Evolutionary conservation across 2,329 filamentous ascomycete species (phyloP), one percentile per base, ranked within the genome.

Genomic region (Diaporthe aspalathi): DNA sequence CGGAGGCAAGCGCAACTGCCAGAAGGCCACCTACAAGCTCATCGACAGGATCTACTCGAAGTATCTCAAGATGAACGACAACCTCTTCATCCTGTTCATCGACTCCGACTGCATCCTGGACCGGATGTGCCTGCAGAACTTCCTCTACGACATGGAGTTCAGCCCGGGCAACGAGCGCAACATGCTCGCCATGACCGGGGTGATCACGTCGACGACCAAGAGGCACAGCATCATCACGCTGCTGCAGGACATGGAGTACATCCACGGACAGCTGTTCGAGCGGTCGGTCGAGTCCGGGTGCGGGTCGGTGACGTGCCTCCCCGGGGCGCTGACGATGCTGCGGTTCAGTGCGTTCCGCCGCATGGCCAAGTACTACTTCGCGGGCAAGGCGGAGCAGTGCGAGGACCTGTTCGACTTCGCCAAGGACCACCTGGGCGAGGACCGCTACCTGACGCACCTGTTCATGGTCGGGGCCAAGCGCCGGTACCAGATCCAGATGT

Each of bases 311-410:
- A 98, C 95, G 43, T 99, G 95, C 81, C 86, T 99, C 60, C 96
- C 96, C 0, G 95, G 96, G 35, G 95, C 95, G n/a, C 83, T 98
- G 75, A 98, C 95, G 0, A 97, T 98, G 84, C 85, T 99, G 68
- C 93, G 96, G 67, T 97, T 98, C 83, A 98, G 95, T 2, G 96
- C 96, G 6, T 98, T 99, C 83, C 89, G 95, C 71, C 92, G 93
- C 78, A 98, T 99, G 94, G 94, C 95, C 78, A 97, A 97, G 79
- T 97, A 97, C 83, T 98, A 99, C 83, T 99, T 99, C 81, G 94
- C 95, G 49, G 95, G 98, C 82, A 97, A 97, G 81, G 94, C 94
- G 5, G 95, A 97, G 81, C 93, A 97, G 78, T 97, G 94, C 78
- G 94, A 97, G 72, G 95, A 98, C 80, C 86, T 98, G 16, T 99